phyloP scores from a whole-genome alignment of 257 asterid genomes.

The Scutellaria barbata region DNA sequence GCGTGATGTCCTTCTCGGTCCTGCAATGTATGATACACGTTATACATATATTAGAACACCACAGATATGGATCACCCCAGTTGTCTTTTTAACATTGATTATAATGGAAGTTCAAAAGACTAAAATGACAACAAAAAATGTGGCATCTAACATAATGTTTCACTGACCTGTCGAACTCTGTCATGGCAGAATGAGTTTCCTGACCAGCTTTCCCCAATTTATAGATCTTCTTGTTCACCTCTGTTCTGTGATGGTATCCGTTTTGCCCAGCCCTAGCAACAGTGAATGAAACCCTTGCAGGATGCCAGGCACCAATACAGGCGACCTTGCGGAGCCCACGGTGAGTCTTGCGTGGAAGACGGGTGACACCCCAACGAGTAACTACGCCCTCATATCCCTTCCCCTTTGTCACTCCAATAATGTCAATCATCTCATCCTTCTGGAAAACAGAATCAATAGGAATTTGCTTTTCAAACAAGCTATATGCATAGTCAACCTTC shows the following conservation, averaged over 20 bases:
- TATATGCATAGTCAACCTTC: conserved; percentile 78
- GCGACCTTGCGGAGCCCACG: conserved; percentile 93
- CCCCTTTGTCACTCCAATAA: conserved; percentile 82
- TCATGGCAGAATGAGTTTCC: conserved; percentile 74
- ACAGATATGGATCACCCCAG: too few relatives aligned
- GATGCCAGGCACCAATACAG: conserved; percentile 95
- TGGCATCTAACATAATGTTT: background rate
- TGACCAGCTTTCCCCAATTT: conserved; percentile 73
- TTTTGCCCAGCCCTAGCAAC: conserved; percentile 93
- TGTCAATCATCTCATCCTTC: conserved; percentile 88
- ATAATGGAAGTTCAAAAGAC: background rate
- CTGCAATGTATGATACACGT: conserved; percentile 35
- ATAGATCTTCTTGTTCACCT: conserved; percentile 88
- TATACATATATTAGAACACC: background rate
- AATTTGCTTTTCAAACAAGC: conserved; percentile 78
- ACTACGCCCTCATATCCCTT: conserved; percentile 90
- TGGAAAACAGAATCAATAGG: conserved; percentile 86
- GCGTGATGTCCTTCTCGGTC: conserved; percentile 96
- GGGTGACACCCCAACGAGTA: conserved; percentile 95
- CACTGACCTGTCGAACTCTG: conserved; percentile 78
- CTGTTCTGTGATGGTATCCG: conserved; percentile 86
- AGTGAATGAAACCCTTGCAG: conserved; percentile 83
- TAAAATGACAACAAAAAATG: too few relatives aligned
- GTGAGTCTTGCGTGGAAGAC: conserved; percentile 87
- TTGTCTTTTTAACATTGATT: background rate